These are phyloP conservation scores for Stereum hirsutum DNA, from an alignment of 1,284 basidiomycete genomes.

Conservation along the genomic window DNA sequence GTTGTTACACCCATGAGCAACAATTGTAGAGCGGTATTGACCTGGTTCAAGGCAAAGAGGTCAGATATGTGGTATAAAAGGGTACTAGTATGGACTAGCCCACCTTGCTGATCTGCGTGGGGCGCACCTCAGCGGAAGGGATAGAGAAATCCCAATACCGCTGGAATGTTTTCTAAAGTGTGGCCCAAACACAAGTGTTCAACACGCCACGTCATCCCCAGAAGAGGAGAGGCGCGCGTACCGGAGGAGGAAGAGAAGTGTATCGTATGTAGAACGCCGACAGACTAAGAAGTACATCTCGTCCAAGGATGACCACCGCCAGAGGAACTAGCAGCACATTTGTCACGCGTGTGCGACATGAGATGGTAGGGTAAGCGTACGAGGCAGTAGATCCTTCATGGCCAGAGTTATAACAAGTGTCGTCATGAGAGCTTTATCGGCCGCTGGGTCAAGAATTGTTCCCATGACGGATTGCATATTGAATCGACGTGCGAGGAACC, in stretches of 20 bases:
- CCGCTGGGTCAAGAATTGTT: constrained; percentile 92
- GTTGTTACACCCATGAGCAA: constrained; percentile 86
- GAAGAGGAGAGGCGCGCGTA: constrained; percentile 30
- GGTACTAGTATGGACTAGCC: constrained; percentile 6
- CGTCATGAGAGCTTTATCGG: constrained; percentile 95
- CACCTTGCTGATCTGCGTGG: constrained; percentile 87
- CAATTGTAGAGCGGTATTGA: constrained; percentile 92
- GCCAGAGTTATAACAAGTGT: constrained; percentile 86
- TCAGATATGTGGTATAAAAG: neutral
- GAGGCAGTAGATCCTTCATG: constrained; percentile 77
- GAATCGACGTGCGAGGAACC: constrained; percentile 81
- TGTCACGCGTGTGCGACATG: neutral
- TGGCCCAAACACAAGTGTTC: no score
- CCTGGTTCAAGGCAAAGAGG: constrained; percentile 29
- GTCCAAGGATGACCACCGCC: constrained; percentile 80
- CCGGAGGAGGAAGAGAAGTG: constrained; percentile 80
- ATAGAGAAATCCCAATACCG: constrained; percentile 95
- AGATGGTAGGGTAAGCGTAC: constrained; percentile 32
- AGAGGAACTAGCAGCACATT: constrained; percentile 55
- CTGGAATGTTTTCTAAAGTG: constrained; percentile 77
- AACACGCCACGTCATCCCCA: no score
- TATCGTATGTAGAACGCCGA: constrained; percentile 95
- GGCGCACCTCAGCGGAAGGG: constrained; percentile 88
- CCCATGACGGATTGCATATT: constrained; percentile 86
- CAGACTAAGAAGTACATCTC: constrained; percentile 81